These are phyloP conservation scores for Cucurbita maxima DNA, from an alignment of 306 rosid species.

Conservation along the genomic window DNA sequence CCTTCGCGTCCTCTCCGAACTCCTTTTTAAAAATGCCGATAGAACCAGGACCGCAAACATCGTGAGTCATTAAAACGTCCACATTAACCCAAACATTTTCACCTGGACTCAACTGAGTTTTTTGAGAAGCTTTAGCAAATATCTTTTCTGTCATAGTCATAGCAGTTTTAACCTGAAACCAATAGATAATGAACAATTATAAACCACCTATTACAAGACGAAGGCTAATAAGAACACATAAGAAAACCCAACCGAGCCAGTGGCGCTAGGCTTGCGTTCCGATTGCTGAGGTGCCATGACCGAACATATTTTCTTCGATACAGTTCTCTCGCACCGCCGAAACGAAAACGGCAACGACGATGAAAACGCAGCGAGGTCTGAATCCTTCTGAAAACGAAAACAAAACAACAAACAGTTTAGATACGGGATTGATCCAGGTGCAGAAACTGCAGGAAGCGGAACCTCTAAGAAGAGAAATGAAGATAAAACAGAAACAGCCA, in stretches of 20 bases:
- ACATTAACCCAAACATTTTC: slow-evolving; percentile 80
- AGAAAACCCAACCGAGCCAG: slow-evolving; percentile 51
- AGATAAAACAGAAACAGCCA: not conserved
- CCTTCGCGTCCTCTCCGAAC: slow-evolving; percentile 85
- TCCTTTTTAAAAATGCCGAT: slow-evolving; percentile 85
- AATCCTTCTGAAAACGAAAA: slow-evolving; percentile 25
- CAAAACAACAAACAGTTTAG: not conserved
- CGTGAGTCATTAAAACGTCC: slow-evolving; percentile 90
- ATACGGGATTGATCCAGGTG: not conserved
- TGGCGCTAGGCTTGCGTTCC: slow-evolving; percentile 61
- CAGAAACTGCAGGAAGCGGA: too few species aligned
- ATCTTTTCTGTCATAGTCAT: slow-evolving; percentile 98
- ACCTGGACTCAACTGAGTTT: slow-evolving; percentile 53
- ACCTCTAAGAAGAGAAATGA: not conserved
- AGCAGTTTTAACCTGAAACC: slow-evolving; percentile 56
- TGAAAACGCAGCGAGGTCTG: slow-evolving; percentile 30
- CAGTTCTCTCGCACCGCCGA: slow-evolving; percentile 27
- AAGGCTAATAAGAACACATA: not conserved
- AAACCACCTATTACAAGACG: slow-evolving; percentile 3
- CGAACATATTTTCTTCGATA: slow-evolving; percentile 40
- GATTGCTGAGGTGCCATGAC: slow-evolving; percentile 58
- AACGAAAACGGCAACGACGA: slow-evolving; percentile 16
- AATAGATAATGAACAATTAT: not conserved
- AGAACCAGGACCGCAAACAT: slow-evolving; percentile 93
- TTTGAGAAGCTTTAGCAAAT: slow-evolving; percentile 69